Conservation (phyloP, 257 asterid species). For the Oldenlandia corymbosa region DNA sequence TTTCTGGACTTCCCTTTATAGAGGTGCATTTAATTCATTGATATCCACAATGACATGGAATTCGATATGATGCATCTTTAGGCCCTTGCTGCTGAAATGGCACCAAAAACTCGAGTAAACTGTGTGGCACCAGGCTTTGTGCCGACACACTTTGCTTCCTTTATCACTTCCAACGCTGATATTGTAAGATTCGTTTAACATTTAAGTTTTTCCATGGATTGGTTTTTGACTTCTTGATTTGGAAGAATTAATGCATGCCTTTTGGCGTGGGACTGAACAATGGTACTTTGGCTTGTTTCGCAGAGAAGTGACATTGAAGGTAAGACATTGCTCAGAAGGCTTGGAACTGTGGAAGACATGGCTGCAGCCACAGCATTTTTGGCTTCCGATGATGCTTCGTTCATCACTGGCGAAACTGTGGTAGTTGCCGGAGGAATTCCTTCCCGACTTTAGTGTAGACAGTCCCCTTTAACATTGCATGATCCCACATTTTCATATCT, state of each 20-base stretch:
- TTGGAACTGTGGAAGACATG: no score
- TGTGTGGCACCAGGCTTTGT: conserved; percentile 96
- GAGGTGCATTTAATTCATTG: not conserved
- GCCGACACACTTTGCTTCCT: conserved; percentile 71
- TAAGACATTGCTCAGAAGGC: no score
- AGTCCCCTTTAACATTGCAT: no score
- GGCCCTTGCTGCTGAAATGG: conserved; percentile 94
- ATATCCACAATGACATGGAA: not conserved
- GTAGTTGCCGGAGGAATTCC: no score
- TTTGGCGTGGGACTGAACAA: no score
- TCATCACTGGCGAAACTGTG: no score
- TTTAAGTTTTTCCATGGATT: not conserved
- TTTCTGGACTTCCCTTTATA: not conserved
- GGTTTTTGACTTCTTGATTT: not conserved
- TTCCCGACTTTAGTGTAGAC: no score
- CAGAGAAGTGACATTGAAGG: conserved; percentile 58
- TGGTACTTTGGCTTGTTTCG: not conserved
- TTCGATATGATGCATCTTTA: conserved; percentile 15
- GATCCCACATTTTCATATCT: no score
- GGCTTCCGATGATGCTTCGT: no score
- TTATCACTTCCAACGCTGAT: conserved; percentile 35
- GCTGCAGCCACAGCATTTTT: no score
- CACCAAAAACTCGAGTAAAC: conserved; percentile 86
- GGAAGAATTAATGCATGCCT: not conserved
- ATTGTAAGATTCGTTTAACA: conserved; percentile 58